Evolutionary conservation across 2,329 filamentous ascomycete species (phyloP).

Genomic region (Magnaporthiopsis poae): DNA sequence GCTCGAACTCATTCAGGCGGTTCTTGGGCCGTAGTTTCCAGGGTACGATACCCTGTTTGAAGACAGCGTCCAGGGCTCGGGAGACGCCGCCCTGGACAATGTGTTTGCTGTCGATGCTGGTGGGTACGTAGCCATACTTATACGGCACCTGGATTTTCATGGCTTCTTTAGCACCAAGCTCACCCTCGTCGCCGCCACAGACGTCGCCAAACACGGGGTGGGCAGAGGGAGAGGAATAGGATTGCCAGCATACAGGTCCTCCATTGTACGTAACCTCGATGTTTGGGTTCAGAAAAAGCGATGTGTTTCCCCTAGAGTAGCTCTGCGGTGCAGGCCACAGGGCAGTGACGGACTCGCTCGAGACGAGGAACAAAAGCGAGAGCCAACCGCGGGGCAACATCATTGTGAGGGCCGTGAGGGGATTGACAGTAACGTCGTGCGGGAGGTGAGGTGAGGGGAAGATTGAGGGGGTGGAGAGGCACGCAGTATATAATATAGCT

Average conservation of each 20-base stretch:
- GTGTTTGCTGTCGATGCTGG: conserved; percentile 34
- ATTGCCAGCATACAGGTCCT: conserved; percentile 38
- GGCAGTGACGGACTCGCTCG: conserved; percentile 34
- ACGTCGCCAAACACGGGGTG: conserved; percentile 8
- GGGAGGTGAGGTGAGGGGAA: not conserved
- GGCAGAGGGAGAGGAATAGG: conserved; percentile 18
- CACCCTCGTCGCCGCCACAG: too few species aligned
- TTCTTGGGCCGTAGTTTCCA: conserved; percentile 66
- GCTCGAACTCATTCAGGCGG: conserved; percentile 51
- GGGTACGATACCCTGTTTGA: conserved; percentile 60
- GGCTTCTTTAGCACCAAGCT: not conserved
- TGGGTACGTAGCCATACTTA: conserved; percentile 33
- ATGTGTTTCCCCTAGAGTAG: conserved; percentile 40
- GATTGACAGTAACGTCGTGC: not conserved
- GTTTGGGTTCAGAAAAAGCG: conserved; percentile 43
- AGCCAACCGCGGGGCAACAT: conserved; percentile 20
- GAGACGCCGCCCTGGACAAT: conserved; percentile 47
- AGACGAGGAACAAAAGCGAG: conserved; percentile 29
- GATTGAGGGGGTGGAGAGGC: not conserved
- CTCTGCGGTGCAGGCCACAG: conserved; percentile 48
- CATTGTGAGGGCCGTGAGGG: conserved; percentile 14
- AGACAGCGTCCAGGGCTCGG: conserved; percentile 54
- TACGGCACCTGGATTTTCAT: conserved; percentile 35
- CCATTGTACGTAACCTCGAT: conserved; percentile 51
- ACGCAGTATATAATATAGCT: not conserved